Conservation (phyloP, 2,329 filamentous ascomycete genomes). For the Aspergillus ibericus region DNA sequence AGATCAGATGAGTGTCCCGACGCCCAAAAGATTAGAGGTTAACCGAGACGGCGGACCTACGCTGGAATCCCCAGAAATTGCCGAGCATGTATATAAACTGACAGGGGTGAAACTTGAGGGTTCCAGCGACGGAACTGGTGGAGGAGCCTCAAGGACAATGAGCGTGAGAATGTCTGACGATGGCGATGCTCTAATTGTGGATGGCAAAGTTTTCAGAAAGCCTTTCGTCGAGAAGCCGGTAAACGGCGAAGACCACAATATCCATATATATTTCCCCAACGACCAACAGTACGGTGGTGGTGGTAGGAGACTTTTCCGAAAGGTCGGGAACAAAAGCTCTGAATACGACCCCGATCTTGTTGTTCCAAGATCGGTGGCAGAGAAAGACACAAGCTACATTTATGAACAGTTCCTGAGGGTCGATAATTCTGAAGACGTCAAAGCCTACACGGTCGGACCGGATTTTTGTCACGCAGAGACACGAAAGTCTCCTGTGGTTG, state of each 20-base stretch:
- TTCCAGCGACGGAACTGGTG: conserved; percentile 65
- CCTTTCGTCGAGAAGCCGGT: conserved; percentile 98
- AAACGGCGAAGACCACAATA: conserved; percentile 98
- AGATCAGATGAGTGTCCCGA: conserved; percentile 85
- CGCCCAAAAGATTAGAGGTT: conserved; percentile 83
- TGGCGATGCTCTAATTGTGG: conserved; percentile 82
- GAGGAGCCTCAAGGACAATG: conserved; percentile 57
- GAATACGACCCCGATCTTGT: conserved; percentile 80
- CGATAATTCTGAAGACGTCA: conserved; percentile 96
- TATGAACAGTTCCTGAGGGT: conserved; percentile 97
- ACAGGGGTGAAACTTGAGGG: conserved; percentile 76
- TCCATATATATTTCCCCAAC: conserved; percentile 93
- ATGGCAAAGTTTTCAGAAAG: conserved; percentile 78
- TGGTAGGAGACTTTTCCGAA: conserved; percentile 87
- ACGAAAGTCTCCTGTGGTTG: conserved; percentile 93
- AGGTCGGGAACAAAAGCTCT: conserved; percentile 98
- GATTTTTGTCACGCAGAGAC: conserved; percentile 96
- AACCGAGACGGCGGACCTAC: conserved; percentile 87
- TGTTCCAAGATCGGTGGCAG: conserved; percentile 76
- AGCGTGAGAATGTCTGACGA: conserved; percentile 86
- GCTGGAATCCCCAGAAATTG: conserved; percentile 75
- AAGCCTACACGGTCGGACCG: conserved; percentile 94
- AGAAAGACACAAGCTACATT: conserved; percentile 80
- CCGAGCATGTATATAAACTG: conserved; percentile 74
- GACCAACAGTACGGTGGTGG: conserved; percentile 73